Base-by-base conservation (phyloP, 331 rosid genomes). In the Acacia pycnantha region DNA sequence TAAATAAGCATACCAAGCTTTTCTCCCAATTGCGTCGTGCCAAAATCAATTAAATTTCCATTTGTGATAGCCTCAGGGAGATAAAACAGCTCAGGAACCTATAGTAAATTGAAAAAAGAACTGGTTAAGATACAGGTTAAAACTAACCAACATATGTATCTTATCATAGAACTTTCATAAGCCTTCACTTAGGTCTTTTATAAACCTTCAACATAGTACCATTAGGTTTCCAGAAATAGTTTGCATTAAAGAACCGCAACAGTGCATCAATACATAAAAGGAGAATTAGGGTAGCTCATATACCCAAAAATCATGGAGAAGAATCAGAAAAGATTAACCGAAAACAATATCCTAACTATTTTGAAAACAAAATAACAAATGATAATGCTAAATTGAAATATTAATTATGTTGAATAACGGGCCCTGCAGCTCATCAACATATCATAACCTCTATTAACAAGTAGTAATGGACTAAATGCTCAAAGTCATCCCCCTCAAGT, bases 71-170 rank as follows among this genome's bases (percentile, higher is more conserved):
- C 88, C 90, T 96, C 99, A 44, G 99, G 98, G 75, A 96, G 97
- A 84, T 93, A 96, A 88, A 93, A 96, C 79, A 96, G 87, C 89
- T 96, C 99, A 53, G 99, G 99, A 89, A 96, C 99, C 99, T 96
- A 73, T 67, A 68, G 73, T 59, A 61, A 50, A 70, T 77, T 41
- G 68, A 77, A 53, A 76, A 71, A 40, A 54, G 13, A 70, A 35
- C 22, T 10, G 27, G 27, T 70, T 50, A 75, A 84, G 69, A 54
- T 76, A 26, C 8, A 44, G 27, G 24, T 75, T 76, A 68, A 35
- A 84, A 56, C 64, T 66, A 76, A 29, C 64, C 43, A 73, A 48
- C 62, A 40, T 59, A 80, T 67, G 54, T 41, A 40, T 9, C 40
- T 21, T 40, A 41, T 10, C 15, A 37, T 10, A 67, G 24, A 67